Conservation (phyloP, 345 rosid species). For the Cochlearia excelsa region DNA sequence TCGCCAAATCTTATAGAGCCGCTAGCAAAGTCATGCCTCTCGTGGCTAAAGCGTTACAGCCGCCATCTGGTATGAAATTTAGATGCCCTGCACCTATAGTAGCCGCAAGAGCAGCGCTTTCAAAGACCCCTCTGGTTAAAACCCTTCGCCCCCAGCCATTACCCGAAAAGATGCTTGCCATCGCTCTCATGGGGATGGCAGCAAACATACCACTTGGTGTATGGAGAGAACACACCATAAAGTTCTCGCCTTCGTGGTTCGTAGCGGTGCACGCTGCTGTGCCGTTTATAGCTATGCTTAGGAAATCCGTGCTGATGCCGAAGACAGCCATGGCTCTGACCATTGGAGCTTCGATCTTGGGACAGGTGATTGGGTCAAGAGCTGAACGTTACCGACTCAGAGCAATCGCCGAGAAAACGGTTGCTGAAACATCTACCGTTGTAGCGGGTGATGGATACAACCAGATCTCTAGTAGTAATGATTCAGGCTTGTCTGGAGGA, state of each 20-base stretch:
- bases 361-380: constrained; percentile 86
- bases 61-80: constrained; percentile 59
- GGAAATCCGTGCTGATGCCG: constrained; percentile 83
- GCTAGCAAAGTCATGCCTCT: constrained; percentile 70
- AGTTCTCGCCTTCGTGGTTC: constrained; percentile 83
- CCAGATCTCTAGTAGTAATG: constrained; percentile 13
- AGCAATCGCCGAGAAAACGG: constrained; percentile 33
- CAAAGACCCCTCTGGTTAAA: constrained; percentile 67
- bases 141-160: constrained; percentile 79
- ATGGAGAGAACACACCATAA: constrained; percentile 84
- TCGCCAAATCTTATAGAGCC: constrained; percentile 83
- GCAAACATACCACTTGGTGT: constrained; percentile 75
- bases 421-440: constrained; percentile 34
- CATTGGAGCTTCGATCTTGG: constrained; percentile 76
- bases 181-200: constrained; percentile 86
- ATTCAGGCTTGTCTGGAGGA: constrained; percentile 25
- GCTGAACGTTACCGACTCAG: constrained; percentile 74
- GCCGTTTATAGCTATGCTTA: constrained; percentile 85
- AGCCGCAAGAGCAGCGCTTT: constrained; percentile 83
- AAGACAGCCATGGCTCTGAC: constrained; percentile 89
- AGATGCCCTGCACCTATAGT: constrained; percentile 79
- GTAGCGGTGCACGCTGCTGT: constrained; percentile 89
- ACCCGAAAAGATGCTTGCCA: constrained; percentile 75
- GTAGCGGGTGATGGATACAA: constrained; percentile 26
- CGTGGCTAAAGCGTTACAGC: constrained; percentile 57